Conservation (phyloP, 2,329 filamentous ascomycete genomes). For the Fusarium setosum region DNA sequence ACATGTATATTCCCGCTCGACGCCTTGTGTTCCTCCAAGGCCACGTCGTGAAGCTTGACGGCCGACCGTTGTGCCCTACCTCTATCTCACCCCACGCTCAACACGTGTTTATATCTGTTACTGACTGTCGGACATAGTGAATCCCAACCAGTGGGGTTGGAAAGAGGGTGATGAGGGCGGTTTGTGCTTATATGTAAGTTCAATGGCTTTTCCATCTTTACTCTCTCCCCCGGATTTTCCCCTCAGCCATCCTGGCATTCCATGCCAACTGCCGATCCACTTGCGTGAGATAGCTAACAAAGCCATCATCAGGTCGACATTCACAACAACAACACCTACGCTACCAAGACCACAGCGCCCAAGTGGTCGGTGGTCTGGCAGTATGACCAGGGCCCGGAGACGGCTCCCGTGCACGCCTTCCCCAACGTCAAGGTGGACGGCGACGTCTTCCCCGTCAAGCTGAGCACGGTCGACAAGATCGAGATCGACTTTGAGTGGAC, state of each 20-base stretch:
- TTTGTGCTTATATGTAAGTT: conserved; percentile 65
- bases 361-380: conserved; percentile 65
- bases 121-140: conserved; percentile 55
- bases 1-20: background rate
- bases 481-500: conserved; percentile 61
- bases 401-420: conserved; percentile 64
- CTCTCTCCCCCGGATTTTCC: background rate
- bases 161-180: conserved; percentile 49
- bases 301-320: conserved; percentile 55
- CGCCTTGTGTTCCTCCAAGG: background rate
- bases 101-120: background rate
- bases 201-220: background rate
- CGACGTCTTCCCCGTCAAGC: conserved; percentile 54
- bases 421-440: conserved; percentile 63
- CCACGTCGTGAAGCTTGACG: background rate
- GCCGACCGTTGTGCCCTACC: background rate
- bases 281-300: background rate
- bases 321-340: conserved; percentile 62
- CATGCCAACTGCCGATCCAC: background rate
- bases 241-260: background rate
- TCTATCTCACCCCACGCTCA: background rate
- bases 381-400: conserved; percentile 55
- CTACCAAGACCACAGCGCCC: conserved; percentile 58
- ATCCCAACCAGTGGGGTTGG: conserved; percentile 67
- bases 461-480: conserved; percentile 54